Percentiles rank a stretch among this genome's conserved stretches.
Evolutionary conservation across 179 eudicot genomes (phyloP).

Genomic region (Vitellaria paradoxa): DNA sequence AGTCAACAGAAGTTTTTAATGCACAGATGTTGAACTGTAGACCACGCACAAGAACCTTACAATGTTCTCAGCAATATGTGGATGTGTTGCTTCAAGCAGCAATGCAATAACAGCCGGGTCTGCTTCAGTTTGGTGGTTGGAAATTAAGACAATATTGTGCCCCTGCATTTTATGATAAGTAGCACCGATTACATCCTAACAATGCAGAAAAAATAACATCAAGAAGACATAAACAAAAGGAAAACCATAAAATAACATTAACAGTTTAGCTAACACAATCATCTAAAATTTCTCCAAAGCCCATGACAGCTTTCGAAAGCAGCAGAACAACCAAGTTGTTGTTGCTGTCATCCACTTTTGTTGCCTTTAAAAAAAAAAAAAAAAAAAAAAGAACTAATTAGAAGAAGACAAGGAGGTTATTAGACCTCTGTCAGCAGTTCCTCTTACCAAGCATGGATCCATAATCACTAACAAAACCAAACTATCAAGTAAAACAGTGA

Average conservation of each 20-base stretch:
- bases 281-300: not conserved
- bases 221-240: not conserved
- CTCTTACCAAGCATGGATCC: not conserved
- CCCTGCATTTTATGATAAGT: slow-evolving; percentile 52
- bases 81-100: slow-evolving; percentile 71
- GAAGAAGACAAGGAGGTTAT: not conserved
- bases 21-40: slow-evolving; percentile 7
- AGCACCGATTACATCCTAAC: slow-evolving; percentile 13
- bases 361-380: not conserved
- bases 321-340: not conserved
- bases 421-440: not conserved
- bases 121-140: slow-evolving; percentile 98
- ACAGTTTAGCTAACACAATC: not conserved
- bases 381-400: no score
- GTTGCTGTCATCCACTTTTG: not conserved
- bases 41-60: slow-evolving; percentile 32
- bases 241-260: not conserved
- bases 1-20: slow-evolving; percentile 12
- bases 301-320: not conserved
- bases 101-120: slow-evolving; percentile 94
- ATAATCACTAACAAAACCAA: not conserved
- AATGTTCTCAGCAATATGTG: slow-evolving; percentile 70
- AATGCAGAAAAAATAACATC: slow-evolving; percentile 1
- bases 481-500: not conserved
- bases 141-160: slow-evolving; percentile 83